phyloP scores from a whole-genome alignment of 2,329 filamentous ascomycete species.

The Fusarium equiseti region DNA sequence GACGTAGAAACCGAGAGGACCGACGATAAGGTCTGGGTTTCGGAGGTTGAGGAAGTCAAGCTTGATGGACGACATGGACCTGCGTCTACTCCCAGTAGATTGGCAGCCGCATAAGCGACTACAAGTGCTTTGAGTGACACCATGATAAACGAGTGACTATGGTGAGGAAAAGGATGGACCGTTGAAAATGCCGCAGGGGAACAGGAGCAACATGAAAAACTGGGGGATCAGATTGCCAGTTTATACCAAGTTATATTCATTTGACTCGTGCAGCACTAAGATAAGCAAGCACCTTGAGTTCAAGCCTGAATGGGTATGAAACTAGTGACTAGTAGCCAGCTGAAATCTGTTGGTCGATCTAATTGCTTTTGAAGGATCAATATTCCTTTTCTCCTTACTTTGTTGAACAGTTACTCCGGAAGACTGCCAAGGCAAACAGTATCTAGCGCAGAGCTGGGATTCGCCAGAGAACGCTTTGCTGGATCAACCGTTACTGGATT shows the following conservation, averaged over 20 bases:
- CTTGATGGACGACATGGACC: slow-evolving; percentile 5
- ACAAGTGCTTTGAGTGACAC: slow-evolving; percentile 10
- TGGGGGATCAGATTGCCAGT: neutral
- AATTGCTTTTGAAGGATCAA: slow-evolving; percentile 5
- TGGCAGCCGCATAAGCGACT: neutral
- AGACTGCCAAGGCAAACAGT: neutral
- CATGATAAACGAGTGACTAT: slow-evolving; percentile 15
- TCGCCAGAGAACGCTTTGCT: neutral
- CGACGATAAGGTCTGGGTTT: neutral
- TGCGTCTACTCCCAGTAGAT: slow-evolving; percentile 1
- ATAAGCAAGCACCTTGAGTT: neutral
- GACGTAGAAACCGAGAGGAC: neutral
- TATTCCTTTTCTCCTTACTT: neutral
- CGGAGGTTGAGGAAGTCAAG: neutral
- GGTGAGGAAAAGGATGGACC: neutral
- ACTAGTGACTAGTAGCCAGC: neutral
- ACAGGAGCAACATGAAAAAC: neutral
- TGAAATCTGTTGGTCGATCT: rapidly evolving
- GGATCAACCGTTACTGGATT: neutral
- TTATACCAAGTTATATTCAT: neutral
- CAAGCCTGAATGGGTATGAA: too few species aligned
- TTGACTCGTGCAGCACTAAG: too few species aligned
- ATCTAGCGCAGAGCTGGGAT: neutral
- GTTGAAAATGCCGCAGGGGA: too few species aligned
- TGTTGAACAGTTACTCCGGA: rapidly evolving